Evolutionary conservation across 805 yeast genomes (phyloP).

Genomic region (Metschnikowia bowlesiae): DNA sequence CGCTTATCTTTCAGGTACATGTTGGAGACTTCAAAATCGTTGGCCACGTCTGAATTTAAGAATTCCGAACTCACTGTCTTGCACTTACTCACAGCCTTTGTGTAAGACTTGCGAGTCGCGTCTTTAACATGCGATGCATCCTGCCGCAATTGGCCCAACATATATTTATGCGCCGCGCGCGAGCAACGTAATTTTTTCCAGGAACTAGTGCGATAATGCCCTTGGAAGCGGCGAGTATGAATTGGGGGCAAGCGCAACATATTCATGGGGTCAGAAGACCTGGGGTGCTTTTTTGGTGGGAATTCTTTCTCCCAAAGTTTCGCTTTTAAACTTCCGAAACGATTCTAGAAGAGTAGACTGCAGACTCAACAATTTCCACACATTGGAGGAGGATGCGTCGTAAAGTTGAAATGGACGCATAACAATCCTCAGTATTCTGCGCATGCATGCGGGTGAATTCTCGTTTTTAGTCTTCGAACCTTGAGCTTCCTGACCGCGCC

Average conservation of each 20-base stretch:
- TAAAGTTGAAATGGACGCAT: slow-evolving; percentile 2
- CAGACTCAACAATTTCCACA: slow-evolving; percentile 2
- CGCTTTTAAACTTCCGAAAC: neutral
- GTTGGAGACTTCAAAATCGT: too few species aligned
- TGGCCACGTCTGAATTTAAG: too few species aligned
- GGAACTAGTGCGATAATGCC: slow-evolving; percentile 4
- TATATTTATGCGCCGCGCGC: neutral
- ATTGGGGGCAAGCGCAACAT: neutral
- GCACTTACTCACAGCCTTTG: neutral
- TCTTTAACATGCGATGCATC: neutral
- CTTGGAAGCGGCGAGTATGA: neutral
- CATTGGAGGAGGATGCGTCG: slow-evolving; percentile 2
- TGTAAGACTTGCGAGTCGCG: neutral
- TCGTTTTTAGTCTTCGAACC: slow-evolving; percentile 3
- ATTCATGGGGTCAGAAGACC: too few species aligned
- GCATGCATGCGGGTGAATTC: slow-evolving; percentile 2
- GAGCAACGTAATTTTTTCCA: slow-evolving; percentile 4
- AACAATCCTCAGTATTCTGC: slow-evolving; percentile 3
- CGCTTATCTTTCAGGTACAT: neutral
- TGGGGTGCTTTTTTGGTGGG: too few species aligned
- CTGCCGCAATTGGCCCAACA: slow-evolving; percentile 5
- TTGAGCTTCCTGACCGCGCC: slow-evolving; percentile 1
- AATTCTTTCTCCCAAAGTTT: too few species aligned
- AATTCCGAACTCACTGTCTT: neutral
- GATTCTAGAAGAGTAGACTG: neutral